Base-by-base conservation (phyloP, 306 rosid genomes). In the Castanea sativa region DNA sequence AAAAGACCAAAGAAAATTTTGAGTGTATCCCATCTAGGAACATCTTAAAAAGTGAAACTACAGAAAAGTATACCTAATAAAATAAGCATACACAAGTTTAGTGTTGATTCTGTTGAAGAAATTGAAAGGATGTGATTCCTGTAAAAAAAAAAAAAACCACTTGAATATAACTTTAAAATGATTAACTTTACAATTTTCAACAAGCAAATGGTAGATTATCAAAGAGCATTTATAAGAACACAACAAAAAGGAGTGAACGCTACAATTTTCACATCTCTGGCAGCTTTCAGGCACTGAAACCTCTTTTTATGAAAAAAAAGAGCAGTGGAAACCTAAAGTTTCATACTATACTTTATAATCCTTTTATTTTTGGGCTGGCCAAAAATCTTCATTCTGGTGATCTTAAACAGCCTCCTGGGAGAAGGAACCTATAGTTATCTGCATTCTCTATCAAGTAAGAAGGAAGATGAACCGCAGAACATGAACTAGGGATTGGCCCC, bases 371-470 rank as follows among this genome's bases (percentile, higher is more conserved):
- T 49, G 53, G 35, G 60, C 32, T 35, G 55, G 79, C 55, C 10
- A 69, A 38, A 51, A 33, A 45, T 61, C 53, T 21, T 76, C 74
- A 86, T 76, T 76, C 82, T 5, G 75, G 89, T 69, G 68, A 30
- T 85, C 99, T 87, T 68, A 89, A n/a, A 88, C 99, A 95, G 58
- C 98, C 99, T 75, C 96, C 93, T 8, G 99, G 99, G 30, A 95
- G 91, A 81, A 95, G 97, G 80, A 91, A 95, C 83, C 78, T 89
- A 53, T 90, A 93, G 56, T 82, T 88, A 15, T 87, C 88, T 38
- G 93, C 99, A 86, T 95, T 91, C 79, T 91, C 71, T 73, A 95
- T 88, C 90, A 95, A 70, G 79, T 85, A 93, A 0, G 94, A 83
- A 55, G 98, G 99, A 78, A 95, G 98, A 78, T 95, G 92, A 38